Evolutionary conservation across 441 rosid species (phyloP).

Genomic region (Corymbia citriodora): DNA sequence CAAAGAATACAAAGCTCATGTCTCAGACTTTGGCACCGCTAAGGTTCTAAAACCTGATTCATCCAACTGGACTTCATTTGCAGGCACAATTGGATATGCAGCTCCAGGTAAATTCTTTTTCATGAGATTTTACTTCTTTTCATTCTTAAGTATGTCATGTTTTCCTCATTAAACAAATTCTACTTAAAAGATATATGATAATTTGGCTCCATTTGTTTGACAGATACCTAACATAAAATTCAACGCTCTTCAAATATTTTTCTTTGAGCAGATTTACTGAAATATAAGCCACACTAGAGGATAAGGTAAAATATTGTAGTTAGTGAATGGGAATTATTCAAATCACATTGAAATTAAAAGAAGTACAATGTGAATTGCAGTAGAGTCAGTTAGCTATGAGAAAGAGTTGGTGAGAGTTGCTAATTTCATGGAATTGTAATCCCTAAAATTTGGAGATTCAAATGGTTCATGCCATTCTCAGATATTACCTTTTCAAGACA

Average conservation of each 20-base stretch:
- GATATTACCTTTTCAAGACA: neutral
- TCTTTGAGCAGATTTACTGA: neutral
- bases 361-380: neutral
- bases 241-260: neutral
- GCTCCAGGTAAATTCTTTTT: constrained; percentile 22
- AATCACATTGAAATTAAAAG: neutral
- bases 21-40: constrained; percentile 12
- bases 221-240: neutral
- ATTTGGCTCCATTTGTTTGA: neutral
- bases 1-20: neutral
- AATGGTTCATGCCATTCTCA: neutral
- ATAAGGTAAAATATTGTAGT: neutral
- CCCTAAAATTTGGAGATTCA: neutral
- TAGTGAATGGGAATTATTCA: neutral
- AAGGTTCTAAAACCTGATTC: constrained; percentile 22
- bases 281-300: neutral
- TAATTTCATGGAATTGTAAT: neutral
- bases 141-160: neutral
- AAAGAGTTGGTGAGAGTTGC: neutral
- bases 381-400: neutral
- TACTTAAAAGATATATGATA: neutral
- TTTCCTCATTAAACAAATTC: neutral
- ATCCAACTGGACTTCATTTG: constrained; percentile 24
- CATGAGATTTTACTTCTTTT: too few species aligned
- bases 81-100: constrained; percentile 28